Conservation (phyloP, 495 filamentous ascomycete species). For the Halenospora varia region DNA sequence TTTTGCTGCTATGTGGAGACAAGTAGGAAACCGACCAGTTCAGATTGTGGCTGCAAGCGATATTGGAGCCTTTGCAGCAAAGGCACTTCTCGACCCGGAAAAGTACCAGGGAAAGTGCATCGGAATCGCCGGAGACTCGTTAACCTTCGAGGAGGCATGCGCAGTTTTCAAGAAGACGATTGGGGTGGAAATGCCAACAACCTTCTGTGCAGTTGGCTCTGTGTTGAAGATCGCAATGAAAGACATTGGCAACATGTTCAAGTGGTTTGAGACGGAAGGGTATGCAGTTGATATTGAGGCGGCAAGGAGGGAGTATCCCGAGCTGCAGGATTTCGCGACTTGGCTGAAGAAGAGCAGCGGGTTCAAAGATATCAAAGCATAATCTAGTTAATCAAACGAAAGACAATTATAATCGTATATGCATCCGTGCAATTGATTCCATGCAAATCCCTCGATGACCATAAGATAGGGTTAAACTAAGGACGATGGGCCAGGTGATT, state of each 20-base stretch:
- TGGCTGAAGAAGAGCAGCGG: constrained; percentile 37
- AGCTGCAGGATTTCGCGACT: constrained; percentile 35
- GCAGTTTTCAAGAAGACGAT: constrained; percentile 34
- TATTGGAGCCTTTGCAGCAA: constrained; percentile 61
- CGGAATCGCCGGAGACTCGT: constrained; percentile 41
- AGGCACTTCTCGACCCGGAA: constrained; percentile 45
- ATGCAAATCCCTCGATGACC: no score
- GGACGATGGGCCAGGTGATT: no score
- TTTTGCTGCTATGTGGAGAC: constrained; percentile 50
- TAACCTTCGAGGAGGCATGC: constrained; percentile 36
- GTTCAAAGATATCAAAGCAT: constrained; percentile 23
- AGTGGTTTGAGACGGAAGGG: constrained; percentile 42
- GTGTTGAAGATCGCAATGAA: constrained; percentile 32
- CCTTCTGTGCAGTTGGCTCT: constrained; percentile 35
- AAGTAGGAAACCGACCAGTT: constrained; percentile 40
- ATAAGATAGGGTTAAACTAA: no score
- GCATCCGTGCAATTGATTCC: no score
- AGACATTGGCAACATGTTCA: constrained; percentile 38
- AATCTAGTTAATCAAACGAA: no score
- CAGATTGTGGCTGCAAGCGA: constrained; percentile 56
- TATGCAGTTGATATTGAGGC: constrained; percentile 39
- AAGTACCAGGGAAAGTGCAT: constrained; percentile 35
- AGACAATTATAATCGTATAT: no score
- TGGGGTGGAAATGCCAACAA: constrained; percentile 33
- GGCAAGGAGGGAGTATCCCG: constrained; percentile 32